These are phyloP conservation scores for Pichia thaimueangensis DNA, from an alignment of 805 yeast genomes.

Conservation along the genomic window DNA sequence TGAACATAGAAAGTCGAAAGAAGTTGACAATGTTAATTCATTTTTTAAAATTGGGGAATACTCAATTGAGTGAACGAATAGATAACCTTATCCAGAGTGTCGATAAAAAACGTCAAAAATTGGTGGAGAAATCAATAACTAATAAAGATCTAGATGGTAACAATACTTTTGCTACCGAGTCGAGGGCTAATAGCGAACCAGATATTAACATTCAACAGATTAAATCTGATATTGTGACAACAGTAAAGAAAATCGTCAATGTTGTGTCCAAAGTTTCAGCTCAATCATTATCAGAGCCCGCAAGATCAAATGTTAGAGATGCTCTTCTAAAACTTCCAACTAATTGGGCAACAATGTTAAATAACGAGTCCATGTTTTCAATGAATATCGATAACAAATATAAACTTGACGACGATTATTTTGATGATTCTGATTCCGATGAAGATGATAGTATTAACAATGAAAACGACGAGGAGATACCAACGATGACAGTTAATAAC, in stretches of 20 bases:
- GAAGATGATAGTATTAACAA: slow-evolving; percentile 9
- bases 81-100: slow-evolving; percentile 37
- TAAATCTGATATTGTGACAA: slow-evolving; percentile 77
- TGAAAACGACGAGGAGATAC: slow-evolving; percentile 7
- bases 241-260: slow-evolving; percentile 82
- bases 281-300: slow-evolving; percentile 66
- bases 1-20: slow-evolving; percentile 60
- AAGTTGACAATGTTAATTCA: slow-evolving; percentile 75
- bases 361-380: slow-evolving; percentile 11
- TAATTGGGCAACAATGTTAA: slow-evolving; percentile 48
- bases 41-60: slow-evolving; percentile 72
- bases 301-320: slow-evolving; percentile 73
- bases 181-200: slow-evolving; percentile 6
- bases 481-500: slow-evolving; percentile 12
- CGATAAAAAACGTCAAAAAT: slow-evolving; percentile 21
- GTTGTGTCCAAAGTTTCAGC: slow-evolving; percentile 84
- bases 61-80: slow-evolving; percentile 64
- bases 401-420: slow-evolving; percentile 16
- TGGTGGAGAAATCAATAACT: slow-evolving; percentile 1
- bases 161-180: not conserved
- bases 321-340: slow-evolving; percentile 70
- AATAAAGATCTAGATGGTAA: no score
- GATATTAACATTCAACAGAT: slow-evolving; percentile 38
- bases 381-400: slow-evolving; percentile 16
- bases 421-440: slow-evolving; percentile 12